Conservation (phyloP, 495 filamentous ascomycete species). For the Xylona heveae region DNA sequence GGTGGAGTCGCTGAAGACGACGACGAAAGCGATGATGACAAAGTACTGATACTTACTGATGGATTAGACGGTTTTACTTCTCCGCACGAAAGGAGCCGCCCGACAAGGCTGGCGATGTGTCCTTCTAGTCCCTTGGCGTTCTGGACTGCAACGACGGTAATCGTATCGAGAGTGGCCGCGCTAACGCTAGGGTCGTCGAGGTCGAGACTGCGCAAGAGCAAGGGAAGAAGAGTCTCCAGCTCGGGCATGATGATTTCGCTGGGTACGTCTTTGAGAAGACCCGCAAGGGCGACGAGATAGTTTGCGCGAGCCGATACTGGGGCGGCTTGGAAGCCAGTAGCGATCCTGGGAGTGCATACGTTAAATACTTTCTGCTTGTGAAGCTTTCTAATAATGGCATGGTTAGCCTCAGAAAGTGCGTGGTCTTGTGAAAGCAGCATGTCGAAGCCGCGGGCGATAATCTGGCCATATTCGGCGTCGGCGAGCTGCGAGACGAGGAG, state of each 20-base stretch:
- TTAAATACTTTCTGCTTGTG: constrained; percentile 44
- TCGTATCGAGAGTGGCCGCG: constrained; percentile 36
- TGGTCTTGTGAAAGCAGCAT: constrained; percentile 41
- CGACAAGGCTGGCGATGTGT: constrained; percentile 36
- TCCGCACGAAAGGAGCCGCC: constrained; percentile 35
- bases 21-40: too few species aligned
- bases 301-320: constrained; percentile 28
- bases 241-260: constrained; percentile 36
- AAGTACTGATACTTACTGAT: too few species aligned
- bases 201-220: constrained; percentile 53
- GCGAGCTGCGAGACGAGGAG: constrained; percentile 35
- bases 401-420: constrained; percentile 39
- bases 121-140: constrained; percentile 32
- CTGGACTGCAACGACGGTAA: constrained; percentile 36
- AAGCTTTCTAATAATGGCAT: constrained; percentile 39
- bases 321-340: constrained; percentile 28
- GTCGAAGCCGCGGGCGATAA: constrained; percentile 33
- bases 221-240: constrained; percentile 34
- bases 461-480: constrained; percentile 20
- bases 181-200: constrained; percentile 33
- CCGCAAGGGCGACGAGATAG: constrained; percentile 43
- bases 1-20: too few species aligned
- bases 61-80: too few species aligned
- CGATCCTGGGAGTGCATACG: constrained; percentile 35
- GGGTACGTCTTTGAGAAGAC: constrained; percentile 38